phyloP scores from a whole-genome alignment of 306 rosid species.

The Gastrolobium bilobum region DNA sequence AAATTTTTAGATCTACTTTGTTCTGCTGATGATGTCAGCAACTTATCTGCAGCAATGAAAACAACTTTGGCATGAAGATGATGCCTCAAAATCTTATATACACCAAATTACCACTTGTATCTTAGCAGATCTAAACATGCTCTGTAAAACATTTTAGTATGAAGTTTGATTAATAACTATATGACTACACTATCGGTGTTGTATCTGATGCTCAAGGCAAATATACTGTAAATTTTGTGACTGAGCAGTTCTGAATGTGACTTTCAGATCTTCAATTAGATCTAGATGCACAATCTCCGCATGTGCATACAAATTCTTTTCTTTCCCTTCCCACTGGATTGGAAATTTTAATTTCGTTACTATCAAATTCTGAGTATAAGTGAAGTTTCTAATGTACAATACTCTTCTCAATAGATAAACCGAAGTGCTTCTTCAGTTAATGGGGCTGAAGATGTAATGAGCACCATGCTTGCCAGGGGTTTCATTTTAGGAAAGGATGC shows the following conservation, averaged over 20 bases:
- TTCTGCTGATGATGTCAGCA: constrained; percentile 22
- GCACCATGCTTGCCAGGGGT: constrained; percentile 86
- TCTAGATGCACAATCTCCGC: constrained; percentile 28
- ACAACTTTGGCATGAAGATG: neutral
- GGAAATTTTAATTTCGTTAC: constrained; percentile 28
- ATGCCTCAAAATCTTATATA: neutral
- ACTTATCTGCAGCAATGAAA: neutral
- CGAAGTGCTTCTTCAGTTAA: constrained; percentile 56
- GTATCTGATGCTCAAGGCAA: constrained; percentile 1
- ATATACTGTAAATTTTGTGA: neutral
- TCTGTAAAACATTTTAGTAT: neutral
- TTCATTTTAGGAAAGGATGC: constrained; percentile 84
- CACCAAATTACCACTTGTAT: constrained; percentile 26
- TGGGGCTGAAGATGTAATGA: constrained; percentile 83
- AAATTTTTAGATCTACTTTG: constrained; percentile 7
- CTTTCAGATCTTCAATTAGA: neutral
- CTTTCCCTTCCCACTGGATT: constrained; percentile 47
- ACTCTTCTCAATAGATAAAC: constrained; percentile 53
- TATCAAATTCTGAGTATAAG: constrained; percentile 34
- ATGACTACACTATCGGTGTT: neutral
- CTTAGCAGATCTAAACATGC: neutral
- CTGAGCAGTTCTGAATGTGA: neutral
- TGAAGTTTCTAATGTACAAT: constrained; percentile 38
- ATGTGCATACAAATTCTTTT: constrained; percentile 1
- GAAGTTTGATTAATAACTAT: neutral